Conservation (phyloP, 768 basidiomycete genomes). For the Trametes punicea region DNA sequence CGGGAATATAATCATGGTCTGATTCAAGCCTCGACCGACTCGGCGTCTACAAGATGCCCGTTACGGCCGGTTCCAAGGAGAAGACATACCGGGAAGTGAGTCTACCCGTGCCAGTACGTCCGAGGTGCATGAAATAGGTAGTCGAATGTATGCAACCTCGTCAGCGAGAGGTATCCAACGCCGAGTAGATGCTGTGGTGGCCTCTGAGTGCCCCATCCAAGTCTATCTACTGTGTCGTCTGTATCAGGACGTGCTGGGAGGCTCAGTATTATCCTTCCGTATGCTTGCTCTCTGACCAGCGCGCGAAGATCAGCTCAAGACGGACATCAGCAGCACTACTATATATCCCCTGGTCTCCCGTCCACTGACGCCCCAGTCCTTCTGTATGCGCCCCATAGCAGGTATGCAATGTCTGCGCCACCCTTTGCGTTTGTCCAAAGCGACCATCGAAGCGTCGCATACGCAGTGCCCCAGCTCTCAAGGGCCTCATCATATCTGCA, state of each 20-base stretch:
- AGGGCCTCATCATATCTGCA: no score
- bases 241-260: no score
- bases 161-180: neutral
- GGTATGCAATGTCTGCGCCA: slow-evolving; percentile 31
- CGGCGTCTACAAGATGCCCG: neutral
- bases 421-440: slow-evolving; percentile 18
- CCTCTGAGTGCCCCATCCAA: neutral
- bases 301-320: slow-evolving; percentile 7
- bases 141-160: neutral
- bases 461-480: no score
- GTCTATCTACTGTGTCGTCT: no score
- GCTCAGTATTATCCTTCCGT: slow-evolving; percentile 6
- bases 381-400: slow-evolving; percentile 62
- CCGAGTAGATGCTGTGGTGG: neutral
- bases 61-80: no score
- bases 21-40: neutral
- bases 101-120: neutral
- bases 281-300: slow-evolving; percentile 20
- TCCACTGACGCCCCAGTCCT: slow-evolving; percentile 33
- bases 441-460: no score
- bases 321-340: slow-evolving; percentile 25
- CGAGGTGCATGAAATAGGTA: neutral
- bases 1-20: neutral
- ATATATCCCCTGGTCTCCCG: slow-evolving; percentile 25
- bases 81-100: neutral